Base-by-base conservation (phyloP, 495 filamentous ascomycete genomes). In the Chaetomidium leptoderma region DNA sequence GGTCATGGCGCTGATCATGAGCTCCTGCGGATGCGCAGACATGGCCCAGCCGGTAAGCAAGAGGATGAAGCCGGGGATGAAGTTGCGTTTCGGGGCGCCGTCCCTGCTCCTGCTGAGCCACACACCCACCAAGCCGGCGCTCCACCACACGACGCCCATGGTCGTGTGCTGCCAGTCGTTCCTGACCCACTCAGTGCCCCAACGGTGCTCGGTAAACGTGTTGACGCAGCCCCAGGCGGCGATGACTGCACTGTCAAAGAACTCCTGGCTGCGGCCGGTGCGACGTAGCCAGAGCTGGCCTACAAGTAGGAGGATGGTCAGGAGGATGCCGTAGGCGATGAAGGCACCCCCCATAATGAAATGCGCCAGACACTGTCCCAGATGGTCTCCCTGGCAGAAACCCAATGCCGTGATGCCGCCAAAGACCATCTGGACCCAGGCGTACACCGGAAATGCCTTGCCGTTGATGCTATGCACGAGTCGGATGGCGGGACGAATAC, bases 291-390 rank as follows among this genome's bases (percentile, higher is more conserved):
- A 97, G 21, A 79, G 70, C 73, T 97, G 95, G 17, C 93, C 93
- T 33, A 92, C 88, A 11, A 96, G 78, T 29, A 97, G 79, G 14
- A 97, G 74, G 43, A 97, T 87, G 3, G 89, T 92, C 60, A 98
- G 78, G 47, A 92, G 66, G 47, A 97, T 88, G 17, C 90, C 93
- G 66, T 97, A 97, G 44, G 80, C 93, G 60, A 98, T 95, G 71
- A 98, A 97, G 2, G 92, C 92, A 57, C 86, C 88, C 19, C 93
- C 93, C 95, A 98, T 97, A 68, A 97, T 97, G 67, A 97, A 97
- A 71, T 98, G 93, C 30, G 93, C 95, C 27, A 90, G 73, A 73
- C 93, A 98, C 74, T 98, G 95, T 6, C 92, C 92, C 17, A 90
- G 65, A 69, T 97, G 93, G 49, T 97, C 93, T 24, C 78, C 91